A percentile compares a stretch with the other conserved stretches of the same genome.
Conservation (phyloP, 345 rosid genomes). For the Sonneratia alba region DNA sequence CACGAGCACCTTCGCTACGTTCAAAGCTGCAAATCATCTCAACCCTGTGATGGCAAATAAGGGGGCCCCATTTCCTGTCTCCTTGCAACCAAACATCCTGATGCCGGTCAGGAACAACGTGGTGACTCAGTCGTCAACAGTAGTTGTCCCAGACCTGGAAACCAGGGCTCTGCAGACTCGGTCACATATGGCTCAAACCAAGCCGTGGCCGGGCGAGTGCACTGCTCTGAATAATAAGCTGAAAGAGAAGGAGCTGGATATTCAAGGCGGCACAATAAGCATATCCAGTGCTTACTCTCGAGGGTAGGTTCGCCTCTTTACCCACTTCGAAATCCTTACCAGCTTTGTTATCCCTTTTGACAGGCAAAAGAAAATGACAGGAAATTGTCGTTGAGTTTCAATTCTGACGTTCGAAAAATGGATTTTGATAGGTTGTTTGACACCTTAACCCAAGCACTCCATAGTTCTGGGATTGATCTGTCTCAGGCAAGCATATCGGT, state of each 20-base stretch:
- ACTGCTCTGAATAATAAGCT: constrained; percentile 34
- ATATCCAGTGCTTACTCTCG: constrained; percentile 81
- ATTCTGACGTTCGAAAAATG: neutral
- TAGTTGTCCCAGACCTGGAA: constrained; percentile 29
- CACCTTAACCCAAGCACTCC: constrained; percentile 68
- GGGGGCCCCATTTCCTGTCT: constrained; percentile 43
- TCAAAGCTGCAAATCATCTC: constrained; percentile 35
- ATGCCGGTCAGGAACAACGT: constrained; percentile 26
- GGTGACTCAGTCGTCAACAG: constrained; percentile 28
- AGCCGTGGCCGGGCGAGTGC: constrained; percentile 21
- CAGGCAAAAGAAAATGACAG: neutral
- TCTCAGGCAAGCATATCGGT: constrained; percentile 82
- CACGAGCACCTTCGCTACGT: constrained; percentile 21
- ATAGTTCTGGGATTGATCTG: constrained; percentile 81
- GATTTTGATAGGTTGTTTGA: constrained; percentile 52
- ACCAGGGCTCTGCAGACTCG: constrained; percentile 26
- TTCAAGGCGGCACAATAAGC: constrained; percentile 71
- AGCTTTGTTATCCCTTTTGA: neutral
- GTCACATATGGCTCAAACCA: constrained; percentile 18
- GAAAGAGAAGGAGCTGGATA: constrained; percentile 39
- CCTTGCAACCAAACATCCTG: constrained; percentile 48
- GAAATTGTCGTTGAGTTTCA: neutral
- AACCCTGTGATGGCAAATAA: constrained; percentile 24
- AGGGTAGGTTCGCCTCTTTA: constrained; percentile 39
- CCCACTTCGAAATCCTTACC: neutral